Base-by-base conservation (phyloP, 2,329 filamentous ascomycete species). In the Penicillium carneum region DNA sequence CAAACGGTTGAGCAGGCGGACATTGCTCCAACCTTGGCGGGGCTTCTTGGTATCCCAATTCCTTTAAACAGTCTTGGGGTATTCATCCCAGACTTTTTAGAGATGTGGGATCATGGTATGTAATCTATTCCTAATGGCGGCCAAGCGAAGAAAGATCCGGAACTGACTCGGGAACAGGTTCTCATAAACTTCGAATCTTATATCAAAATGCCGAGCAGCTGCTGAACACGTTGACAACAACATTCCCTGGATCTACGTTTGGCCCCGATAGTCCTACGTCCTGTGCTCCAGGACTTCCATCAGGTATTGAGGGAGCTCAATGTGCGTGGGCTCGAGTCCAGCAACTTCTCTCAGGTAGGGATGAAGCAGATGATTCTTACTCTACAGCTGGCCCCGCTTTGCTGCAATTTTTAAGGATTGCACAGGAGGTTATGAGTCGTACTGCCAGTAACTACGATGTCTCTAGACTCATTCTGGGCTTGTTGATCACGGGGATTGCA, bases 381-480 rank as follows among this genome's bases (percentile, higher is more conserved):
- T 61, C 56, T 14, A 42, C 49, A 4, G 34, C 71, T 11, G 74
- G 74, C 47, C 58, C 66, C 26, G 68, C 70, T 51, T 52, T 75
- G 49, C 42, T 74, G 10, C 61, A 83, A 76, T 96, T 95, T 83
- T 84, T 92, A 52, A 84, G 82, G 53, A 81, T 83, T 58, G 90
- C 92, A 0, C 95, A 98, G 75, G 83, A 86, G 23, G 79, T 92
- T 16, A 91, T 99, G 85, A 96, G 92, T 70, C 89, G 88, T 70
- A 92, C 95, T 74, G 93, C 95, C 4, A 97, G 93, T 76, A 96
- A 97, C 74, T 99, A 99, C 75, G 85, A 96, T 72, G 82, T 96
- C 64, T 72, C 83, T 1, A 87, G 71, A 62, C 72, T 79, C 64
- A 63, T 64, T 64, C 12, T 75, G 63, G 73, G 79, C 46, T 67